Base-by-base conservation (phyloP, 2,329 filamentous ascomycete species). In the Fusarium avenaceum region DNA sequence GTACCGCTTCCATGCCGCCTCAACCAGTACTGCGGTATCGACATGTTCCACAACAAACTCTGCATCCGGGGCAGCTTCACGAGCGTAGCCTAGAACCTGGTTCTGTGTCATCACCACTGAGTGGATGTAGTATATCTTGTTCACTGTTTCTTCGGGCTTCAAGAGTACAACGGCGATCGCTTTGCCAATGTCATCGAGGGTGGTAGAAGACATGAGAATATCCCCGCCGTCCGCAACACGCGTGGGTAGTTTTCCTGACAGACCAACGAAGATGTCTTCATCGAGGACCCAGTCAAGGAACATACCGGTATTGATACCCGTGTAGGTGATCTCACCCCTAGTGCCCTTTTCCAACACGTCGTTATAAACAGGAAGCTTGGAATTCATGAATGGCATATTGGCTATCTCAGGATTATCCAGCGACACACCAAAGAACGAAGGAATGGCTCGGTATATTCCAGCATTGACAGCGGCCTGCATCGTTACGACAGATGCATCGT, bases 91-190 rank as follows among this genome's bases (percentile, higher is more conserved):
- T 1, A 65, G 4, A 0, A 60, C 38, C 7, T 65, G 43, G 4
- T 65, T 65, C n/a, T 65, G 62, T 0, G 53, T 54, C 39, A 65
- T 65, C 0, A 60, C 60, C 1, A 42, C 62, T 0, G 62, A 53
- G 1, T 65, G 33, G 2, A 65, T 46, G 1, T 59, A 53, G 11
- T 24, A 54, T 0, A 65, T 1, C 15, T 54, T 65, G 1, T 65
- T 65, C 2, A n/a, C 15, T 0, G 53, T 60, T 2, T 65, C 43
- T 2, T 48, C 22, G 0, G 53, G 43, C 0, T 46, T 60, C 7
- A n/a, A 2, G 1, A 65, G 60, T 0, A 60, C 43, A 0, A 39
- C 2, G 0, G 47, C 13, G 2, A 65, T 60, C 0, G 62, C 54
- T 0, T 49, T 65, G 0, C 60, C 54, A 2, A 65, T 60, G 2